Evolutionary conservation across 805 yeast species (phyloP), one percentile per base, ranked within the genome.

Genomic region (Candida nemodendra): DNA sequence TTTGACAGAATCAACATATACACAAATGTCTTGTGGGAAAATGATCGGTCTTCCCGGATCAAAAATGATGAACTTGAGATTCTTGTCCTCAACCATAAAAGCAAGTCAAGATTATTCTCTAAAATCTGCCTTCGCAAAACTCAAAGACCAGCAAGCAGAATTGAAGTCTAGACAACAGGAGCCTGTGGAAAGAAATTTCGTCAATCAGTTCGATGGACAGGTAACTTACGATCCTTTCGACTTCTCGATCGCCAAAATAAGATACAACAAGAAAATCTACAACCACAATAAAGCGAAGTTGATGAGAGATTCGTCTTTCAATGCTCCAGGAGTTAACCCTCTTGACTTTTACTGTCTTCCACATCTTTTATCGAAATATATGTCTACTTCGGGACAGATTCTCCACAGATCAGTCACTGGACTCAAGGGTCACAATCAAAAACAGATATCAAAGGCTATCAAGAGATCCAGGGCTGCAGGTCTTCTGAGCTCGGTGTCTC

Each of bases 381-480:
- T 88, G 38, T 69, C 84, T 6, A 62, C 80, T 15, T 78, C 87
- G 5, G 97, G 97, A 13, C 80, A 78, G 53, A 87, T 89, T 30
- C 64, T 80, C 36, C 85, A 88, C 15, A 74, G 91, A 42, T 78
- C 78, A 36, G 76, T 78, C 12, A 80, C 88, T 2, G 89, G 91
- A 4, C 71, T 86, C 45, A 72, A 68, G 27, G 72, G 74, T 9
- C 71, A 68, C 47, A 84, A 83, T 53, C 96, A 89, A 57, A 78
- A 77, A 54, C 71, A 74, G 50, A 63, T 89, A 50, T 71, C 89
- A 1, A 83, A 78, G 51, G 95, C 96, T 13, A 73, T 89, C 31
- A 79, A 84, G 56, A 74, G 96, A 50, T 81, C 90, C 12, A 78
- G 91, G 56, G 79, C 84, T 4, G 79, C 83, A 38, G 97, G 96